These are phyloP conservation scores for Paramarasmius palmivorus DNA, from an alignment of 1,284 basidiomycete species.

Conservation along the genomic window DNA sequence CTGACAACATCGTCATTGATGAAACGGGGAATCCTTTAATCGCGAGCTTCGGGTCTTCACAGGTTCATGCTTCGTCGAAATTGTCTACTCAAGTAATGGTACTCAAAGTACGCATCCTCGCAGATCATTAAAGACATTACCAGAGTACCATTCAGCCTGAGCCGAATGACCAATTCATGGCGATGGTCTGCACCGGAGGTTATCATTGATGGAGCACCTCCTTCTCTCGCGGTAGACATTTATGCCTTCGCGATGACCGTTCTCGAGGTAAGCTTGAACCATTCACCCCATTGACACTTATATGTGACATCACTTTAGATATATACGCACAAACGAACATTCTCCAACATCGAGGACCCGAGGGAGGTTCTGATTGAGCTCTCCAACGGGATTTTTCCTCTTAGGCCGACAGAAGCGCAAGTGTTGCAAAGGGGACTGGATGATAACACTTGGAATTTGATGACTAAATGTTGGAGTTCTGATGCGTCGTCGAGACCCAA, in stretches of 20 bases:
- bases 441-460: slow-evolving; percentile 8
- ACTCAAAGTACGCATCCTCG: slow-evolving; percentile 11
- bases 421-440: slow-evolving; percentile 11
- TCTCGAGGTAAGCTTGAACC: too few relatives aligned
- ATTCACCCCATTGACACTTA: too few relatives aligned
- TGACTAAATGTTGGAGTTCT: slow-evolving; percentile 12
- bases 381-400: slow-evolving; percentile 8
- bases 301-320: too few relatives aligned
- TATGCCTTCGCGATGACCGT: slow-evolving; percentile 46
- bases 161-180: slow-evolving; percentile 47
- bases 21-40: slow-evolving; percentile 47
- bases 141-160: slow-evolving; percentile 53
- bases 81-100: too few relatives aligned
- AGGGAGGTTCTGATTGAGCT: slow-evolving; percentile 14
- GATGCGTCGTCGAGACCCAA: slow-evolving; percentile 4
- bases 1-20: slow-evolving; percentile 52
- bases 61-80: slow-evolving; percentile 28
- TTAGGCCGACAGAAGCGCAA: slow-evolving; percentile 4
- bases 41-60: slow-evolving; percentile 59
- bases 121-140: slow-evolving; percentile 56
- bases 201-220: slow-evolving; percentile 44
- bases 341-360: slow-evolving; percentile 15
- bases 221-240: slow-evolving; percentile 48
- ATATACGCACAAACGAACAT: slow-evolving; percentile 17
- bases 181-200: slow-evolving; percentile 59